A percentile compares a stretch with the other conserved stretches of the same genome.
Evolutionary conservation across 2,329 filamentous ascomycete genomes (phyloP).

Genomic region (Colletotrichum liaoningense): DNA sequence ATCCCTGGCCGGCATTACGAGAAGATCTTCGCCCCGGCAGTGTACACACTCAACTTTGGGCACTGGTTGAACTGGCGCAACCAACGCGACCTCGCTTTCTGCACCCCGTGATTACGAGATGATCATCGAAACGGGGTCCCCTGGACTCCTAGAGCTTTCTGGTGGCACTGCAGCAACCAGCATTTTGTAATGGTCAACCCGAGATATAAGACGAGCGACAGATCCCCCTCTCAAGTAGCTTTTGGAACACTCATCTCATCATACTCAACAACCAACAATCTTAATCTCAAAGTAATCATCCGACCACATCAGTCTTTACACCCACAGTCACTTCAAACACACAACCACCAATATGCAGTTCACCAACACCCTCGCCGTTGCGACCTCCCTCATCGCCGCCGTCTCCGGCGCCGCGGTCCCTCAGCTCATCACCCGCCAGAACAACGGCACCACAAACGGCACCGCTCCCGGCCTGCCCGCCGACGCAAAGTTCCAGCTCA

Average conservation of each 20-base stretch:
- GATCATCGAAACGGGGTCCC: neutral
- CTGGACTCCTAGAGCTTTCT: neutral
- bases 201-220: conserved; percentile 5
- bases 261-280: neutral
- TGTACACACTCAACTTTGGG: neutral
- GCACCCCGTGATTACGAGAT: conserved; percentile 22
- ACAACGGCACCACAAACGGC: conserved; percentile 14
- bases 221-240: neutral
- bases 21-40: conserved; percentile 28
- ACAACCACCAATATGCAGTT: conserved; percentile 35
- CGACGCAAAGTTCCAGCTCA: conserved; percentile 56
- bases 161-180: conserved; percentile 12
- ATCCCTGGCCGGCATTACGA: conserved; percentile 28
- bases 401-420: conserved; percentile 33
- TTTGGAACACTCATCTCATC: neutral
- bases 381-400: conserved; percentile 43
- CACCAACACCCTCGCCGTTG: conserved; percentile 36
- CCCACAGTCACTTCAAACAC: neutral
- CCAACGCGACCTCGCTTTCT: neutral
- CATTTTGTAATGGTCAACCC: neutral
- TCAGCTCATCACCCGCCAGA: neutral
- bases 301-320: conserved; percentile 26
- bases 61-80: neutral
- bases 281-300: conserved; percentile 16
- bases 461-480: conserved; percentile 38